Evolutionary conservation across 345 rosid genomes (phyloP).

Genomic region (Citrus glauca): DNA sequence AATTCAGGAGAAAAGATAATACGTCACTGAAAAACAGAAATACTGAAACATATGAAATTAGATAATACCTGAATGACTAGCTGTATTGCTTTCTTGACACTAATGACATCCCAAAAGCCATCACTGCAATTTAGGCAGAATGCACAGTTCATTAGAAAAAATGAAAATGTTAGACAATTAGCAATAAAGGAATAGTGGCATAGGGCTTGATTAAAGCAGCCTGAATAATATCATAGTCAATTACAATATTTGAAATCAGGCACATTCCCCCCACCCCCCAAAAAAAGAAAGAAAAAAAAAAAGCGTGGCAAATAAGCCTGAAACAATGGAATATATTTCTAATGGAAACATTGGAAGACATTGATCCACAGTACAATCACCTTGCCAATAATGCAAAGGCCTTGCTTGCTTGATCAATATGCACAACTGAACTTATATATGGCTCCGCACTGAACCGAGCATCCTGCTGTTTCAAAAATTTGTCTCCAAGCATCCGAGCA

Average conservation of each 20-base stretch:
- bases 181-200: background rate
- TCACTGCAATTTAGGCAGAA: conserved; percentile 48
- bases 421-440: conserved; percentile 66
- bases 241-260: background rate
- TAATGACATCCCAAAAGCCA: conserved; percentile 92
- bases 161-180: background rate
- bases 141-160: background rate
- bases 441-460: conserved; percentile 84
- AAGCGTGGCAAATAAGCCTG: background rate
- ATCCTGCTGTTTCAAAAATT: conserved; percentile 88
- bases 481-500: conserved; percentile 97
- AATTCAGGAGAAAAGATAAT: background rate
- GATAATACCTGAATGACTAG: conserved; percentile 61
- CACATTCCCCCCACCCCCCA: background rate
- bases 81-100: conserved; percentile 71
- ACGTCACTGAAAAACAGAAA: background rate
- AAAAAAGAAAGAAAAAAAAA: background rate
- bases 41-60: background rate
- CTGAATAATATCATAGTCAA: background rate
- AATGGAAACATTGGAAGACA: background rate
- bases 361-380: conserved; percentile 31
- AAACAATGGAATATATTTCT: background rate
- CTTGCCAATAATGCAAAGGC: conserved; percentile 83
- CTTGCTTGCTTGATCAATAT: conserved; percentile 46
- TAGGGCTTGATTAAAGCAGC: background rate